Conservation (phyloP, 2,329 filamentous ascomycete species). For the Alternaria angustiovoidea region DNA sequence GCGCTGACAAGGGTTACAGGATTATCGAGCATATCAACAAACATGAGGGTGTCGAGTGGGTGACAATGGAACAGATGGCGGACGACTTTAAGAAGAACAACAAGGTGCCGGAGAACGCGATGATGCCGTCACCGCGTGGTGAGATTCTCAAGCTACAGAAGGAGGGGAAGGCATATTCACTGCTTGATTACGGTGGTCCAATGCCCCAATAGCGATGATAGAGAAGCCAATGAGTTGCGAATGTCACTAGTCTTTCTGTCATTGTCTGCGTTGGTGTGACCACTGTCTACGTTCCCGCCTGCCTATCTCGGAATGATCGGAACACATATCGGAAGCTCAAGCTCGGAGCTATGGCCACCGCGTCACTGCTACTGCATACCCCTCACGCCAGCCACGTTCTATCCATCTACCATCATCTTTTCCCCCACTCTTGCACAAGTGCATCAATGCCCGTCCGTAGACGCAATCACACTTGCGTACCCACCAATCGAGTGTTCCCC, state of each 20-base stretch:
- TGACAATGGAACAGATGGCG: conserved; percentile 74
- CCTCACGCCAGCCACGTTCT: conserved; percentile 14
- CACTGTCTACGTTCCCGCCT: background rate
- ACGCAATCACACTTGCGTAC: background rate
- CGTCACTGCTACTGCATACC: conserved; percentile 1
- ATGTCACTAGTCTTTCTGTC: background rate
- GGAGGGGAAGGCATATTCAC: conserved; percentile 38
- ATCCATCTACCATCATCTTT: background rate
- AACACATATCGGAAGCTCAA: conserved; percentile 14
- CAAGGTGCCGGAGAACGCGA: conserved; percentile 63
- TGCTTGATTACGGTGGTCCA: conserved; percentile 31
- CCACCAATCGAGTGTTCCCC: conserved; percentile 20
- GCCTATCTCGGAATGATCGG: conserved; percentile 7
- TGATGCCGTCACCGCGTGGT: conserved; percentile 66
- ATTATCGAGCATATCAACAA: conserved; percentile 75
- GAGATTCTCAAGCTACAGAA: conserved; percentile 60
- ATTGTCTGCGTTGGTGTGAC: background rate
- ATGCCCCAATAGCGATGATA: conserved; percentile 13
- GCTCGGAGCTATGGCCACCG: conserved; percentile 12
- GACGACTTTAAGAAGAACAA: conserved; percentile 77
- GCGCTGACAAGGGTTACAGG: conserved; percentile 31
- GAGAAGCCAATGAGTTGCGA: background rate
- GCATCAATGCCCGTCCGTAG: conserved; percentile 15
- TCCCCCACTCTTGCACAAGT: conserved; percentile 36
- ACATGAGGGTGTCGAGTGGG: conserved; percentile 70